phyloP scores from a whole-genome alignment of 2,329 filamentous ascomycete species.

The Penicillium palitans region DNA sequence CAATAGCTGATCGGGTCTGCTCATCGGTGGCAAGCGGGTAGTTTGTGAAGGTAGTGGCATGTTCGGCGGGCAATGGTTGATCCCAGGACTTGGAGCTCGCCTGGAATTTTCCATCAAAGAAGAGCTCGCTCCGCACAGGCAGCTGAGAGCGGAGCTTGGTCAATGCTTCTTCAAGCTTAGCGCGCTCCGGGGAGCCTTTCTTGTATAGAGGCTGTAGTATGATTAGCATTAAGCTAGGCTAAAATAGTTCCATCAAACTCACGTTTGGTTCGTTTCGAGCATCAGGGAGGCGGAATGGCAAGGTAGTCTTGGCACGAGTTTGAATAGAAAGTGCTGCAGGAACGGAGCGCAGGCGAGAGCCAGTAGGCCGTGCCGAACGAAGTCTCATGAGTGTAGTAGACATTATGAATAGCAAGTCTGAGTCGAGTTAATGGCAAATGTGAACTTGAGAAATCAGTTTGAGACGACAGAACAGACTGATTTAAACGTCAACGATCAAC shows the following conservation, averaged over 20 bases:
- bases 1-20: constrained; percentile 76
- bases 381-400: constrained; percentile 22
- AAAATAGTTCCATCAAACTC: constrained; percentile 4
- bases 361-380: constrained; percentile 17
- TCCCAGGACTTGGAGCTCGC: constrained; percentile 24
- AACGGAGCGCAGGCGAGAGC: constrained; percentile 16
- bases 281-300: constrained; percentile 34
- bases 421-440: neutral
- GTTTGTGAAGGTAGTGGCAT: constrained; percentile 65
- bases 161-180: constrained; percentile 35
- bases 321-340: constrained; percentile 15
- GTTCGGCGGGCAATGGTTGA: constrained; percentile 34
- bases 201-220: constrained; percentile 27
- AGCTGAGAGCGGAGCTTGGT: constrained; percentile 34
- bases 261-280: constrained; percentile 40
- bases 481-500: constrained; percentile 1
- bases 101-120: constrained; percentile 33
- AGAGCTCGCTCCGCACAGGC: constrained; percentile 34
- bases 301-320: constrained; percentile 27
- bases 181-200: constrained; percentile 36
- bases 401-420: constrained; percentile 12
- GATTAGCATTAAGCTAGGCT: neutral
- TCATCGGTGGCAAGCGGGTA: constrained; percentile 76
- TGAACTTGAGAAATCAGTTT: neutral
- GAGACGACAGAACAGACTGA: neutral